Evolutionary conservation across 768 basidiomycete species (phyloP), one percentile per base, ranked within the genome.

Genomic region (Coprinopsis marcescibilis): DNA sequence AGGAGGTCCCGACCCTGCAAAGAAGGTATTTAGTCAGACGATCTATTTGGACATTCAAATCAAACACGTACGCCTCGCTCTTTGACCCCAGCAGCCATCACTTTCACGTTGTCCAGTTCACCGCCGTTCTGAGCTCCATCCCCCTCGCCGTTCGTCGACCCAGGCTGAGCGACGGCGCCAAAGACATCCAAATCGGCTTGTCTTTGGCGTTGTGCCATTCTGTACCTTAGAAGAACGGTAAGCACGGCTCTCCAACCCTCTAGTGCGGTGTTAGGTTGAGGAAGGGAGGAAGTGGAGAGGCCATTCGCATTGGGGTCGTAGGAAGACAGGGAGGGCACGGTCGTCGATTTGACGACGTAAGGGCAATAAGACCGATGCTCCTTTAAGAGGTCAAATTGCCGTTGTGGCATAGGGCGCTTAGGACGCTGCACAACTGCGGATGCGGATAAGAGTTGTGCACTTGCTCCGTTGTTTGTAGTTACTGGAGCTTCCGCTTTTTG

Each of bases 341-440:
- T 57, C 2, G 83, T 87, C 5, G 85, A 85, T 12, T 76, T 74
- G 27, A 83, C 80, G 23, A 87, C 76, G 51, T 89, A 91, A n/a
- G 89, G 89, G 54, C 89, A 91, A 55, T 86, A 89, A 2, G 85
- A 84, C 21, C 89, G 76, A 59, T 91, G 89, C 61, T 92, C 89
- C 56, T 81, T 84, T 38, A 89, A 61, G 29, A 90, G 57, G 59
- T 92, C 88, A 44, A 91, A 79, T 17, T 76, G 76, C 43, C 86
- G 60, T 34, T 65, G 66, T 14, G 65, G 63, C 3, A 62, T 48
- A 11, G 54, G 54, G 52, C 53, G 66, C 25, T 59, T 64, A n/a
- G 64, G 52, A 14, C 63, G 8, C 29, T 8, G 8, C n/a, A 32
- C 8, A 8, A 8, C n/a, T 49, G 54, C 50, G 46, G 53, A 43